These are phyloP conservation scores for Nidularia pulvinata DNA, from an alignment of 768 basidiomycete species.

Conservation along the genomic window DNA sequence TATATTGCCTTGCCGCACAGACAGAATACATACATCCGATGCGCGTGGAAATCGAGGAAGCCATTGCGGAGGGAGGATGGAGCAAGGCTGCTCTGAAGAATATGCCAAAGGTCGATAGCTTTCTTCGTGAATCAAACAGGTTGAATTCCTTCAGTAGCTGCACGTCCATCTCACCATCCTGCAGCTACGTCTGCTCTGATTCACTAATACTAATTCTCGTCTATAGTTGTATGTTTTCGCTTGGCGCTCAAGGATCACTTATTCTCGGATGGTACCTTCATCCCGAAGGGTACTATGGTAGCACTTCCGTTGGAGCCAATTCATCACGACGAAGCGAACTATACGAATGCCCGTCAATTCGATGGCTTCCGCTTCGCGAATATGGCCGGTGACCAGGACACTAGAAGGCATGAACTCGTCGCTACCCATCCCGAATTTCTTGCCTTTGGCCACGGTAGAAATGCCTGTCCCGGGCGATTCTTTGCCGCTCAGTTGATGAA, in stretches of 20 bases:
- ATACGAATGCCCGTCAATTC: conserved; percentile 32
- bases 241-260: conserved; percentile 22
- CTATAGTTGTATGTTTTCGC: not conserved
- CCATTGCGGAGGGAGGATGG: conserved; percentile 31
- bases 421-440: conserved; percentile 22
- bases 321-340: conserved; percentile 20
- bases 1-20: conserved; percentile 22
- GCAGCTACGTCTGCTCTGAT: too few species aligned
- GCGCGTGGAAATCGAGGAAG: conserved; percentile 24
- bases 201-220: not conserved
- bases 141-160: conserved; percentile 18
- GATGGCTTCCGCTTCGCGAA: conserved; percentile 48
- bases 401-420: conserved; percentile 9
- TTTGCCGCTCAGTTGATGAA: conserved; percentile 44
- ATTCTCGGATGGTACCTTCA: conserved; percentile 27
- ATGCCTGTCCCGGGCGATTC: conserved; percentile 42
- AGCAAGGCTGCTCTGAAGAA: conserved; percentile 32
- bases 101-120: conserved; percentile 42
- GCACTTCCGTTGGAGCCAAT: conserved; percentile 11
- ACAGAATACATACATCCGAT: conserved; percentile 20
- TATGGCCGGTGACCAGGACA: conserved; percentile 21
- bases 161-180: too few species aligned
- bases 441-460: conserved; percentile 26
- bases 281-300: conserved; percentile 24
- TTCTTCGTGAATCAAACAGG: conserved; percentile 38